phyloP scores from a whole-genome alignment of 495 filamentous ascomycete genomes.

The Schizothecium vesticola region DNA sequence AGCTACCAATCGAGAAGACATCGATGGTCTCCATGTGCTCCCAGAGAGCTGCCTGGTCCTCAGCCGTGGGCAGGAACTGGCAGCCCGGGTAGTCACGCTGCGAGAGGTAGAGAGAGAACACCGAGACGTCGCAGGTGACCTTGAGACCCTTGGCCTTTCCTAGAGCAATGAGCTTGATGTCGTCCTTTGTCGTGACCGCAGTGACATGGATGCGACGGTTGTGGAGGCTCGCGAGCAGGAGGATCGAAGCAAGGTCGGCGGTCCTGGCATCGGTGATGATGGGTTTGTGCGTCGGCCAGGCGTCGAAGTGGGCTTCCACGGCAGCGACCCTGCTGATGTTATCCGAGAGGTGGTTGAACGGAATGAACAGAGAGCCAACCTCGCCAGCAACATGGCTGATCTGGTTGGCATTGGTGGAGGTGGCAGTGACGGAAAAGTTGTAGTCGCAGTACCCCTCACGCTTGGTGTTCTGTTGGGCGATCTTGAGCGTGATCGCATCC shows the following conservation, averaged over 20 bases:
- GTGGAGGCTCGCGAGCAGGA: slow-evolving; percentile 76
- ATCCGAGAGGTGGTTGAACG: slow-evolving; percentile 79
- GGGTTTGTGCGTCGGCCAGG: slow-evolving; percentile 76
- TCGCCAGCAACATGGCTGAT: slow-evolving; percentile 66
- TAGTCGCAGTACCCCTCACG: slow-evolving; percentile 68
- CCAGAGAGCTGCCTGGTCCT: slow-evolving; percentile 76
- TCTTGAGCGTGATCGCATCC: slow-evolving; percentile 64
- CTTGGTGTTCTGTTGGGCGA: slow-evolving; percentile 70
- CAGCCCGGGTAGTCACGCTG: slow-evolving; percentile 69
- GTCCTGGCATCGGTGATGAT: slow-evolving; percentile 83
- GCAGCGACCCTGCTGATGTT: slow-evolving; percentile 85
- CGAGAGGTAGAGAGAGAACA: slow-evolving; percentile 76
- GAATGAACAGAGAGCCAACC: slow-evolving; percentile 80
- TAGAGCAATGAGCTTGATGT: slow-evolving; percentile 72
- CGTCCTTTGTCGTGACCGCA: slow-evolving; percentile 75
- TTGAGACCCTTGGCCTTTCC: slow-evolving; percentile 78
- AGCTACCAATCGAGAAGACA: slow-evolving; percentile 76
- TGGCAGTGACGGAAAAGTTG: slow-evolving; percentile 81
- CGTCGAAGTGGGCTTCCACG: slow-evolving; percentile 73
- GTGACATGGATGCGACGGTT: slow-evolving; percentile 80
- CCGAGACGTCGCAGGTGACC: slow-evolving; percentile 79
- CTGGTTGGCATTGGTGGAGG: slow-evolving; percentile 69
- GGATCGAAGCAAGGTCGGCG: slow-evolving; percentile 73
- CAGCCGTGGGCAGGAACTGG: slow-evolving; percentile 58
- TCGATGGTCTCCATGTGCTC: slow-evolving; percentile 72